Conservation (phyloP, 441 rosid genomes). For the Raphanus hybrid region DNA sequence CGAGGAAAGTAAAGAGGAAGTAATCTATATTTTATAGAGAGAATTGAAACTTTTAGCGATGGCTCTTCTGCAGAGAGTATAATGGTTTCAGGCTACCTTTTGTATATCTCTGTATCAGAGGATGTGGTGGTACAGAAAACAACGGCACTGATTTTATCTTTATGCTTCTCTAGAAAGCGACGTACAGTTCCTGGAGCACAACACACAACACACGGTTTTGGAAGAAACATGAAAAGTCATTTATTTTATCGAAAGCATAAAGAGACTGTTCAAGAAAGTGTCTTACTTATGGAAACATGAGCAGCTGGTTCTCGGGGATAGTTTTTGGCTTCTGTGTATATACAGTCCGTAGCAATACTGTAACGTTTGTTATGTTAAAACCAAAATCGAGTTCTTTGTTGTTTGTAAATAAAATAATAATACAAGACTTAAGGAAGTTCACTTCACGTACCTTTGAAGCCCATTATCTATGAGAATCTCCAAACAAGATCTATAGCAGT, state of each 20-base stretch:
- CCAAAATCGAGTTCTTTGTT: constrained; percentile 36
- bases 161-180: constrained; percentile 94
- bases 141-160: constrained; percentile 82
- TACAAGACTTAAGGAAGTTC: background rate
- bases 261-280: constrained; percentile 32
- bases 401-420: background rate
- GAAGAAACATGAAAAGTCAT: constrained; percentile 20
- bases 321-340: constrained; percentile 92
- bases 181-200: constrained; percentile 82
- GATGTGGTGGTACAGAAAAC: constrained; percentile 92
- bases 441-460: constrained; percentile 68
- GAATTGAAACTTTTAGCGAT: constrained; percentile 32
- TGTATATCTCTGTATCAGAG: constrained; percentile 83
- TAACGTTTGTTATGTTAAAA: constrained; percentile 34
- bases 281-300: constrained; percentile 97
- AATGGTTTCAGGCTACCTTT: constrained; percentile 53
- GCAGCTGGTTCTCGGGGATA: constrained; percentile 99
- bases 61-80: background rate
- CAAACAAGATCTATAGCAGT: constrained; percentile 94
- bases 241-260: constrained; percentile 21
- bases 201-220: constrained; percentile 35
- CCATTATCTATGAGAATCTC: constrained; percentile 94
- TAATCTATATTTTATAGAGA: constrained; percentile 63
- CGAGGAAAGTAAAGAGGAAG: constrained; percentile 99
- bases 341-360: constrained; percentile 98